Conservation (phyloP, 208 protist species). For the Leishmania gerbilli region DNA sequence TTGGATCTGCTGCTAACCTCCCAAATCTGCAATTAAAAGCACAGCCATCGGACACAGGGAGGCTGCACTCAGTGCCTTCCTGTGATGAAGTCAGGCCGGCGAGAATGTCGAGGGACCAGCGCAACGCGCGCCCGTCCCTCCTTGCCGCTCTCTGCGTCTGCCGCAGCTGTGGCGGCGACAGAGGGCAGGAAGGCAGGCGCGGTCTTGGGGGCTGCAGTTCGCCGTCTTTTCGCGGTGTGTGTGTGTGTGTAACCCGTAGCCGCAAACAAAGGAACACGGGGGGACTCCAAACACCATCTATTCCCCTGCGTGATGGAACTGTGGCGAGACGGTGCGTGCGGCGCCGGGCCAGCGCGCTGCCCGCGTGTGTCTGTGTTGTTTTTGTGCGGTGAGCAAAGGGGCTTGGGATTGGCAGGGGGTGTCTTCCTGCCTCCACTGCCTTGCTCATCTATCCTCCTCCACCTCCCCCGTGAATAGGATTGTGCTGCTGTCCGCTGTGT, state of each 20-base stretch:
- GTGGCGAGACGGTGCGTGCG: conserved; percentile 10
- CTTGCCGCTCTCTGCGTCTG: neutral
- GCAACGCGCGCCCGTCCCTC: neutral
- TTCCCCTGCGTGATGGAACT: conserved; percentile 12
- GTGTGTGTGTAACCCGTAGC: neutral
- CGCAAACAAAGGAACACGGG: conserved; percentile 19
- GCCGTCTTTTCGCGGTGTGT: neutral
- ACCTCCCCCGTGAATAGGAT: neutral
- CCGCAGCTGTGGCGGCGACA: neutral
- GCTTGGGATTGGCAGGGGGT: neutral
- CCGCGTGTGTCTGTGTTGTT: conserved; percentile 8
- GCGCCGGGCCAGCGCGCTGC: conserved; percentile 2
- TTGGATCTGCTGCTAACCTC: neutral
- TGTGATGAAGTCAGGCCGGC: conserved; percentile 15
- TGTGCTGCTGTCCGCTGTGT: neutral
- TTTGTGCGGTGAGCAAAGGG: neutral
- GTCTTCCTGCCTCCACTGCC: neutral
- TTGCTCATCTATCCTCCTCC: neutral
- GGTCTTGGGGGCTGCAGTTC: neutral
- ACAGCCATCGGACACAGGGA: conserved; percentile 5
- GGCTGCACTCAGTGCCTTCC: conserved; percentile 20
- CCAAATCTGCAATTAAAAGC: neutral
- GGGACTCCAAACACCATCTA: neutral
- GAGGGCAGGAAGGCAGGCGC: neutral
- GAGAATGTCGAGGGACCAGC: neutral